Percentiles rank a stretch among this genome's conserved stretches.
Conservation (phyloP, 345 rosid species). For the Combretum micranthum region DNA sequence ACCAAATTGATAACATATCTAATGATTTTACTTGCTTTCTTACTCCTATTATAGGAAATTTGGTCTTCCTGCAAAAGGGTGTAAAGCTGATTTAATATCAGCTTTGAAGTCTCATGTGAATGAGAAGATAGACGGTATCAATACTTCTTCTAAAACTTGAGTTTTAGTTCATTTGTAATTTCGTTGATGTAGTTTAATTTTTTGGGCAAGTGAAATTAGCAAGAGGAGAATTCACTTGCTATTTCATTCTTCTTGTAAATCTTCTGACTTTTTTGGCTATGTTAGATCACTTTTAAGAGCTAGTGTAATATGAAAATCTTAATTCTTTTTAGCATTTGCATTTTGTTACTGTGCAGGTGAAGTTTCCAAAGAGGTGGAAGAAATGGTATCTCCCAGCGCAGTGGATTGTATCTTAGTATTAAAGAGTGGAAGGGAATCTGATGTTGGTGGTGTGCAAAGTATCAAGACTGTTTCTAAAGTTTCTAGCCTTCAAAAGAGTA, state of each 20-base stretch:
- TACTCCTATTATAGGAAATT: conserved; percentile 36
- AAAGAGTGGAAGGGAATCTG: conserved; percentile 16
- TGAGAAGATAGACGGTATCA: conserved; percentile 41
- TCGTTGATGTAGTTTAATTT: background rate
- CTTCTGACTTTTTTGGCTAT: conserved; percentile 6
- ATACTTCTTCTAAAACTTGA: background rate
- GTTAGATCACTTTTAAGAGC: too few species aligned
- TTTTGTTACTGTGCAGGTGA: too few species aligned
- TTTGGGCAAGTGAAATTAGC: background rate
- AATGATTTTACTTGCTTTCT: conserved; percentile 9
- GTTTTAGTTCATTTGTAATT: background rate
- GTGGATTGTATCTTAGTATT: conserved; percentile 19
- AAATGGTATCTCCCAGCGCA: conserved; percentile 18
- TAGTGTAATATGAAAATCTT: too few species aligned
- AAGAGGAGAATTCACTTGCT: too few species aligned
- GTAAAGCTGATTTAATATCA: conserved; percentile 62
- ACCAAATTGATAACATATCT: background rate
- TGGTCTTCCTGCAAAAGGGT: conserved; percentile 74
- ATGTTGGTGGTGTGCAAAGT: conserved; percentile 16
- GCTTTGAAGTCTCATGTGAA: conserved; percentile 49
- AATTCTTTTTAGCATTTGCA: too few species aligned
- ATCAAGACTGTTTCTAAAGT: conserved; percentile 25
- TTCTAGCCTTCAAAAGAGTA: conserved; percentile 26
- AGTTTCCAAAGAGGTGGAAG: conserved; percentile 10
- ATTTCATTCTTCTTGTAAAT: background rate